phyloP scores from a whole-genome alignment of 202 grass and related monocot genomes.

The Dendrocalamus latiflorus region DNA sequence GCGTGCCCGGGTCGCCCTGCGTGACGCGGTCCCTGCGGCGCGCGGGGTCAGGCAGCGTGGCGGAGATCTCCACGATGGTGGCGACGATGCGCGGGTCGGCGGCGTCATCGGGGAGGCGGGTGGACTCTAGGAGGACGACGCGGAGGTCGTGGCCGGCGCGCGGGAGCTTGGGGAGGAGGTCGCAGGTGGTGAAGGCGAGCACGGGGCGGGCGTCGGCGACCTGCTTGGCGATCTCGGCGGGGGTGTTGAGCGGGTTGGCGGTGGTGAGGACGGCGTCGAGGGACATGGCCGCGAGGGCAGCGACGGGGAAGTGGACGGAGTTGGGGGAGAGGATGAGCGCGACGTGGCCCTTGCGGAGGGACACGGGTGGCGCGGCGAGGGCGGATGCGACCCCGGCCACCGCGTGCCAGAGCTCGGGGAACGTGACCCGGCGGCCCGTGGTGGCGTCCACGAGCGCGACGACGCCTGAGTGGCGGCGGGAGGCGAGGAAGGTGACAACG shows the following conservation, averaged over 20 bases:
- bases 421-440: slow-evolving; percentile 56
- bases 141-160: slow-evolving; percentile 22
- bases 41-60: slow-evolving; percentile 34
- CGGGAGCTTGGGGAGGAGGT: slow-evolving; percentile 65
- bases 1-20: slow-evolving; percentile 80
- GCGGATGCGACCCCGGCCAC: slow-evolving; percentile 58
- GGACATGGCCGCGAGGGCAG: slow-evolving; percentile 83
- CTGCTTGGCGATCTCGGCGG: slow-evolving; percentile 77
- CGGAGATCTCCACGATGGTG: slow-evolving; percentile 66
- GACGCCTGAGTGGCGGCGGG: slow-evolving; percentile 69
- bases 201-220: slow-evolving; percentile 66
- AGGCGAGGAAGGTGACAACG: slow-evolving; percentile 73
- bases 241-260: slow-evolving; percentile 79
- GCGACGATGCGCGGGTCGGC: slow-evolving; percentile 49
- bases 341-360: slow-evolving; percentile 63
- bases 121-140: slow-evolving; percentile 63
- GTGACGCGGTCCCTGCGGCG: slow-evolving; percentile 40
- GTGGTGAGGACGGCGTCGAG: slow-evolving; percentile 85
- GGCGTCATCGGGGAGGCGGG: slow-evolving; percentile 4
- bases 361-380: slow-evolving; percentile 59
- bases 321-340: slow-evolving; percentile 89
- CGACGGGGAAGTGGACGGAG: slow-evolving; percentile 80
- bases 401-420: slow-evolving; percentile 60
- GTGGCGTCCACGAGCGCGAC: slow-evolving; percentile 72
- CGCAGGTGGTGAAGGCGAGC: slow-evolving; percentile 74